Percentiles rank a stretch among this genome's conserved stretches.
Evolutionary conservation across 331 rosid genomes (phyloP).

Genomic region (Prunus yedoensis): DNA sequence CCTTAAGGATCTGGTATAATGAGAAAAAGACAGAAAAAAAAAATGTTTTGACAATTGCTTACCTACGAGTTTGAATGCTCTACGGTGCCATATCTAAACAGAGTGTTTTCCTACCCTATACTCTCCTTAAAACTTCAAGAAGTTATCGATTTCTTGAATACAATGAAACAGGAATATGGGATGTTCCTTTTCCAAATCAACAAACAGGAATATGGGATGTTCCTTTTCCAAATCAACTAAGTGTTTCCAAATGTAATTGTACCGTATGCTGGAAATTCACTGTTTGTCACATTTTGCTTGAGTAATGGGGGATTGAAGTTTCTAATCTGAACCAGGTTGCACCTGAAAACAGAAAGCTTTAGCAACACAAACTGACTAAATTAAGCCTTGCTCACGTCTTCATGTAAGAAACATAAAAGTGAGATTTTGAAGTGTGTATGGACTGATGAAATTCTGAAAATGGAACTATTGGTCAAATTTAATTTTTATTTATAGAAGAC

Average conservation of each 20-base stretch:
- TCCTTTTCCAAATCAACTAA: background rate
- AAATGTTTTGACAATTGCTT: background rate
- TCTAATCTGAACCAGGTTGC: background rate
- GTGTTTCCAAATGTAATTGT: background rate
- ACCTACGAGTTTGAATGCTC: background rate
- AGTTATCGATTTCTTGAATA: background rate
- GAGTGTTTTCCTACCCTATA: background rate
- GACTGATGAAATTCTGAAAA: background rate
- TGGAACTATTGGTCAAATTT: background rate
- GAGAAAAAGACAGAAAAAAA: background rate
- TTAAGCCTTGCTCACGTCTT: background rate
- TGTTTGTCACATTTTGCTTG: background rate
- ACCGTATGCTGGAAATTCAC: background rate
- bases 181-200: background rate
- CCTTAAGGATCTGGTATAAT: background rate
- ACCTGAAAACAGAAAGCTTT: background rate
- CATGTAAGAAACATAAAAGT: background rate
- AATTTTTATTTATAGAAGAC: too few relatives aligned
- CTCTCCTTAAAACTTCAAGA: background rate
- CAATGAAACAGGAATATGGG: background rate
- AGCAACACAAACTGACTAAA: background rate
- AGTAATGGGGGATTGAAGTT: background rate
- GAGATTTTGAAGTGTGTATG: background rate
- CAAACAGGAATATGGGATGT: too few relatives aligned
- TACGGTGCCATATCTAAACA: background rate